Evolutionary conservation across 148 eudicot species (phyloP).

Genomic region (Rhododendron kiyosumense): DNA sequence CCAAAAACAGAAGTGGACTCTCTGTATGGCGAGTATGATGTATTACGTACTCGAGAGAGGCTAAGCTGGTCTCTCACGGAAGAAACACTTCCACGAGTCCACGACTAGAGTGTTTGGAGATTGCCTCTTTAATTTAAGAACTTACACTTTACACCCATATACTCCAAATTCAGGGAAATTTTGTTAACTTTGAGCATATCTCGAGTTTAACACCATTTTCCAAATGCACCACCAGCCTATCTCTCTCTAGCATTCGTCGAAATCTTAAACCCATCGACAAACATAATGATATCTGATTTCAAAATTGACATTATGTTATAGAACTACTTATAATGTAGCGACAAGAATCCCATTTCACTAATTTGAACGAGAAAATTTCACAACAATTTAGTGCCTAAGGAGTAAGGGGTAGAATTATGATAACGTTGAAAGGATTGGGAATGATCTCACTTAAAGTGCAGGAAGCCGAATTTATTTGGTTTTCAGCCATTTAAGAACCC

Average conservation of each 20-base stretch:
- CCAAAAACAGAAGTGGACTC: background rate
- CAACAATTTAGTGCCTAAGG: background rate
- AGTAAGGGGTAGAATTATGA: background rate
- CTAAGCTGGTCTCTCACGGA: background rate
- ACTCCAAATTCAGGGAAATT: background rate
- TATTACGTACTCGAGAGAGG: background rate
- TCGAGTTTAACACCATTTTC: no score
- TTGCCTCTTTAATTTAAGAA: background rate
- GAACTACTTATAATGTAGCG: no score
- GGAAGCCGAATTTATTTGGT: background rate
- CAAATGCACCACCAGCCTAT: background rate
- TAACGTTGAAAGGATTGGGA: background rate
- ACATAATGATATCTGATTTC: no score
- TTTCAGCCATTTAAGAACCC: background rate
- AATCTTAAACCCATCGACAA: no score
- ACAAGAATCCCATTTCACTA: no score
- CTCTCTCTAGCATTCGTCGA: background rate
- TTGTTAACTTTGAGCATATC: background rate
- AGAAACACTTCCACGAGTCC: background rate
- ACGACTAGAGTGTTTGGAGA: background rate
- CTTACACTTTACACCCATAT: background rate
- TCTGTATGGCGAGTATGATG: background rate
- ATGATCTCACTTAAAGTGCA: background rate
- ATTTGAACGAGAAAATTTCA: background rate
- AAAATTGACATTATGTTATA: no score